Evolutionary conservation across 768 basidiomycete species (phyloP).

Genomic region (Lyophyllum semitale): DNA sequence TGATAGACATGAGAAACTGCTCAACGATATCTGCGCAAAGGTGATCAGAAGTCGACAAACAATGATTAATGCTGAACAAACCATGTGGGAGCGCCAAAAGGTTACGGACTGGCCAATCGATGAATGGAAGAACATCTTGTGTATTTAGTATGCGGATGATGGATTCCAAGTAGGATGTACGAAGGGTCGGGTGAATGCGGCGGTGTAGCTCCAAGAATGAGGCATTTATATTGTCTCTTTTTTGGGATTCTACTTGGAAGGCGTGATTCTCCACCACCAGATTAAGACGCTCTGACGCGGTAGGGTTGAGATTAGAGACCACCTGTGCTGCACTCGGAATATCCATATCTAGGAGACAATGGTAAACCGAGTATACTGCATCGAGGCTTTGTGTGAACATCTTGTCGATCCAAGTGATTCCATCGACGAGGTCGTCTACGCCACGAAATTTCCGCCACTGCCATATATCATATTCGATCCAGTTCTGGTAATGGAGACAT

Average conservation of each 20-base stretch:
- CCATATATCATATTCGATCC: conserved; percentile 31
- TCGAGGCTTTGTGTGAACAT: conserved; percentile 30
- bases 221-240: conserved; percentile 25
- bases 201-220: conserved; percentile 32
- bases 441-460: conserved; percentile 28
- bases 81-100: conserved; percentile 25
- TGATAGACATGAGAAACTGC: conserved; percentile 28
- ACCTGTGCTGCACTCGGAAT: conserved; percentile 22
- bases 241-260: neutral
- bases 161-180: conserved; percentile 26
- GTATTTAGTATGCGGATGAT: conserved; percentile 31
- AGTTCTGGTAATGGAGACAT: conserved; percentile 22
- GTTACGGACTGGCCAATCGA: conserved; percentile 30
- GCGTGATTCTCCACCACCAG: neutral
- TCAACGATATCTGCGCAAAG: conserved; percentile 20
- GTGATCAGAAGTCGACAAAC: neutral
- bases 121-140: conserved; percentile 31
- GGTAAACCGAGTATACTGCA: conserved; percentile 27
- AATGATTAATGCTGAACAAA: conserved; percentile 2
- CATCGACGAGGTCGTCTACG: conserved; percentile 25
- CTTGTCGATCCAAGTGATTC: conserved; percentile 29
- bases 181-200: conserved; percentile 22
- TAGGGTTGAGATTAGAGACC: conserved; percentile 23
- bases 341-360: conserved; percentile 25
- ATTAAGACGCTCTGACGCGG: neutral